A percentile compares a stretch with the other conserved stretches of the same genome.
Conservation (phyloP, 352 stramenopile genomes). For the Phytophthora aleatoria region DNA sequence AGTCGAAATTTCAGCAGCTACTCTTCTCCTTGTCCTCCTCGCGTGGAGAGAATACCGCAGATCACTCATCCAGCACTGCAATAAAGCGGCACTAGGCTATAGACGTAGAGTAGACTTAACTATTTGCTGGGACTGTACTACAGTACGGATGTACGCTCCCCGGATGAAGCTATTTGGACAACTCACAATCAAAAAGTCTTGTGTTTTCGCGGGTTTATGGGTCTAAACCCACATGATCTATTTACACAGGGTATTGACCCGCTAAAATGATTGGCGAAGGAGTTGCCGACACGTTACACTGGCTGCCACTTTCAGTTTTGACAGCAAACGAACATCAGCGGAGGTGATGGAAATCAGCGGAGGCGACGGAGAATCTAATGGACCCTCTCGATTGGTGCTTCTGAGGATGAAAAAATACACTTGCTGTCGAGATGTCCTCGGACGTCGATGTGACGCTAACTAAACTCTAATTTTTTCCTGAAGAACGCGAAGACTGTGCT, state of each 20-base stretch:
- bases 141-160: no score
- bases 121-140: no score
- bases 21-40: no score
- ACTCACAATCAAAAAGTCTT: slow-evolving; percentile 2
- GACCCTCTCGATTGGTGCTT: slow-evolving; percentile 23
- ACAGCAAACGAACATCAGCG: background rate
- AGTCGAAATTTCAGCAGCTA: no score
- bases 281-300: background rate
- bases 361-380: background rate
- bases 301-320: slow-evolving; percentile 24
- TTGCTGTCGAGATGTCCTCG: slow-evolving; percentile 43
- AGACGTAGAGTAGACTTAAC: no score
- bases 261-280: slow-evolving; percentile 30
- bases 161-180: background rate
- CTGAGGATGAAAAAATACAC: slow-evolving; percentile 82
- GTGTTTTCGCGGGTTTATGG: slow-evolving; percentile 2
- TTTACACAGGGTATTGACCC: slow-evolving; percentile 6
- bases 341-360: background rate
- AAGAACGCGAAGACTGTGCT: slow-evolving; percentile 43
- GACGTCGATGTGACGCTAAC: slow-evolving; percentile 54
- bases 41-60: no score
- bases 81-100: no score
- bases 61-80: no score
- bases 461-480: slow-evolving; percentile 90
- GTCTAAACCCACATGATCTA: slow-evolving; percentile 8